phyloP scores from a whole-genome alignment of 352 stramenopile species.

The Pilasporangium apinafurcum region DNA sequence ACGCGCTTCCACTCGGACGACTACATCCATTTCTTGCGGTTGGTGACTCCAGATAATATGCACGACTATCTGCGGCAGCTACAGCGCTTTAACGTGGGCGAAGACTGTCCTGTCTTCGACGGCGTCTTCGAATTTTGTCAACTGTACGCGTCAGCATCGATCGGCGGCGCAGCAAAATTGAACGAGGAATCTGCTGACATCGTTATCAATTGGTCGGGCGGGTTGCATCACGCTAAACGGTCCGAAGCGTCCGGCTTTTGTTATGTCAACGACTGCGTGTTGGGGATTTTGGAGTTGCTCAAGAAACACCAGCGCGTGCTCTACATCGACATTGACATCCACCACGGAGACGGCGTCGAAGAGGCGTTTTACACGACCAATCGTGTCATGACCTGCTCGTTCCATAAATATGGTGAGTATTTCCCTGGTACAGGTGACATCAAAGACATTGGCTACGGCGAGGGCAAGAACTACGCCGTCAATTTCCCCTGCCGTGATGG shows the following conservation, averaged over 20 bases:
- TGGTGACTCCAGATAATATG: conserved; percentile 99
- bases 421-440: conserved; percentile 95
- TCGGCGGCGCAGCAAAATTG: conserved; percentile 94
- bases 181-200: conserved; percentile 96
- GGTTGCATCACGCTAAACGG: conserved; percentile 98
- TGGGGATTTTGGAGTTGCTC: conserved; percentile 97
- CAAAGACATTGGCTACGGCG: conserved; percentile 74
- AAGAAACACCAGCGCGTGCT: conserved; percentile 97
- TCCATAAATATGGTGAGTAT: conserved; percentile 99
- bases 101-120: conserved; percentile 99
- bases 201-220: conserved; percentile 99
- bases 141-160: conserved; percentile 95
- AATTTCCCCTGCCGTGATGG: conserved; percentile 98
- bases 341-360: conserved; percentile 98
- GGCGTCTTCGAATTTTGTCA: conserved; percentile 99
- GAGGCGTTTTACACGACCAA: conserved; percentile 99
- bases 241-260: conserved; percentile 98
- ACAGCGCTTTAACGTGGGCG: conserved; percentile 97
- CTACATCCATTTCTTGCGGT: conserved; percentile 99
- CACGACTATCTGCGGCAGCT: conserved; percentile 92
- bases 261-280: conserved; percentile 99
- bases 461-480: conserved; percentile 98
- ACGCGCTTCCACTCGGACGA: conserved; percentile 99
- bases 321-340: conserved; percentile 99
- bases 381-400: conserved; percentile 96